Evolutionary conservation across 495 filamentous ascomycete genomes (phyloP).

Genomic region (Cercophora scortea): DNA sequence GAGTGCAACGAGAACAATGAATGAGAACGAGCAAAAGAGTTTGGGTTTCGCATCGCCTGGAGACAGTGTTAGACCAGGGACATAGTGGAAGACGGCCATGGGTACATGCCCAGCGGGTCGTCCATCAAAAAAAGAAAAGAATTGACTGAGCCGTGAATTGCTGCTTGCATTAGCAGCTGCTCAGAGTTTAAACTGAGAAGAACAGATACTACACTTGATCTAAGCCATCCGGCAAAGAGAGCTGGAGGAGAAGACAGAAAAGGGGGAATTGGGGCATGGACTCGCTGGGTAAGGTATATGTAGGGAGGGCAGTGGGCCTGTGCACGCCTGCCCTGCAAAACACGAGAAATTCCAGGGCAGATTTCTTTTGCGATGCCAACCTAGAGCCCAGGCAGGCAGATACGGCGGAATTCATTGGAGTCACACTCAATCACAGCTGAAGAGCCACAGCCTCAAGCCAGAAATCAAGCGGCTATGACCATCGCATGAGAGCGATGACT

Average conservation of each 20-base stretch:
- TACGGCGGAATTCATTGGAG: no score
- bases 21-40: background rate
- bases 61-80: slow-evolving; percentile 12
- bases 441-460: no score
- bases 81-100: slow-evolving; percentile 3
- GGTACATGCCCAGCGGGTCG: slow-evolving; percentile 1
- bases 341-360: no score
- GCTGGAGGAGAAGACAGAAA: slow-evolving; percentile 28
- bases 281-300: background rate
- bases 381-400: no score
- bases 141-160: background rate
- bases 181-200: slow-evolving; percentile 87
- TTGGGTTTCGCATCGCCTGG: slow-evolving; percentile 7
- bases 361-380: no score
- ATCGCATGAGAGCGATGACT: no score
- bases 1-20: slow-evolving; percentile 6
- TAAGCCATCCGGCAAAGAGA: slow-evolving; percentile 65
- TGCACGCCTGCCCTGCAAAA: no score
- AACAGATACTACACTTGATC: slow-evolving; percentile 99
- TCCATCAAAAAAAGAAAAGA: background rate
- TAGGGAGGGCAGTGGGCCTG: no score
- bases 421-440: no score
- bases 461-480: no score
- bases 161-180: background rate
- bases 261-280: background rate